These are phyloP conservation scores for Verticillium albo-atrum DNA, from an alignment of 2,329 filamentous ascomycete genomes.

Conservation along the genomic window DNA sequence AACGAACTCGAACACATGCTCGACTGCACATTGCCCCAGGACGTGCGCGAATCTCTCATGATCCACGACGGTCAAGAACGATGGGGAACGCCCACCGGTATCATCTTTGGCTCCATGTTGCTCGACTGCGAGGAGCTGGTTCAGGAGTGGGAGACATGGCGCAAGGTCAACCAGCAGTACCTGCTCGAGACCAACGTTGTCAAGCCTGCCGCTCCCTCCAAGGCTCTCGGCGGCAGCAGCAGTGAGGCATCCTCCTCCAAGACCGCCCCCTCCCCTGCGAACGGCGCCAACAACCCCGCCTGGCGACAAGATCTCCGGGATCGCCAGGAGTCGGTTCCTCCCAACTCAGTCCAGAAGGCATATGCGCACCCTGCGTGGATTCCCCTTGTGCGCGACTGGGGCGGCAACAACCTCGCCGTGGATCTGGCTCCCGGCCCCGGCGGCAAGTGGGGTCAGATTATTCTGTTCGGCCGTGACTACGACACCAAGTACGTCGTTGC, in stretches of 20 bases:
- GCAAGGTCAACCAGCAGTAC: constrained; percentile 86
- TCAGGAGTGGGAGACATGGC: constrained; percentile 97
- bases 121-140: constrained; percentile 98
- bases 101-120: constrained; percentile 91
- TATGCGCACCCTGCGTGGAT: constrained; percentile 97
- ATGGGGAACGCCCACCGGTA: constrained; percentile 82
- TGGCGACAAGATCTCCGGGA: constrained; percentile 85
- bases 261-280: constrained; percentile 35
- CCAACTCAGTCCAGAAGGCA: constrained; percentile 81
- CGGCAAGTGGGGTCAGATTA: constrained; percentile 93
- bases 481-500: constrained; percentile 98
- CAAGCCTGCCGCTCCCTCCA: constrained; percentile 62
- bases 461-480: constrained; percentile 94
- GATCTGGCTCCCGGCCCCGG: constrained; percentile 87
- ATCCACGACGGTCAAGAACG: constrained; percentile 97
- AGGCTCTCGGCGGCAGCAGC: constrained; percentile 61
- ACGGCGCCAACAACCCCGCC: constrained; percentile 51
- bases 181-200: constrained; percentile 56
- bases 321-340: constrained; percentile 83
- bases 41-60: constrained; percentile 87
- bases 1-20: constrained; percentile 96
- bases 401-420: constrained; percentile 93
- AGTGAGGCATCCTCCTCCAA: constrained; percentile 66
- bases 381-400: constrained; percentile 93
- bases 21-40: constrained; percentile 88